phyloP scores from a whole-genome alignment of 352 stramenopile genomes.

The Aphanomyces invadans region DNA sequence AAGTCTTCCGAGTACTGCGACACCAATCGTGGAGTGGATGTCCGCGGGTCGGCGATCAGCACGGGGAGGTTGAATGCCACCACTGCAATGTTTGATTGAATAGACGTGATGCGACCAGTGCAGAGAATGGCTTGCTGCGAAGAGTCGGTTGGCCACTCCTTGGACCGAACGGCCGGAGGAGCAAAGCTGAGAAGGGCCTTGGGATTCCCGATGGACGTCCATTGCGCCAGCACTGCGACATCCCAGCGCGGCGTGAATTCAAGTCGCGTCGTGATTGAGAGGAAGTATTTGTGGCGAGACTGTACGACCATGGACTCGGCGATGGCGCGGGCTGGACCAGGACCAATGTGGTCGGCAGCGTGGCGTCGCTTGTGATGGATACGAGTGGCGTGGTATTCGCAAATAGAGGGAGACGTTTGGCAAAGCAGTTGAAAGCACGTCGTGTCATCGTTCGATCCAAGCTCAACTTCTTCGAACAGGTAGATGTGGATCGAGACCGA shows the following conservation, averaged over 20 bases:
- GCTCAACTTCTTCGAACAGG: conserved; percentile 62
- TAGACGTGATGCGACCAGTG: conserved; percentile 73
- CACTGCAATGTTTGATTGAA: conserved; percentile 38
- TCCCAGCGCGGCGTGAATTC: conserved; percentile 73
- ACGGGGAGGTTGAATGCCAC: conserved; percentile 77
- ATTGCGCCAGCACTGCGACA: conserved; percentile 62
- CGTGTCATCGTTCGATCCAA: conserved; percentile 28
- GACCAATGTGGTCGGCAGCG: conserved; percentile 44
- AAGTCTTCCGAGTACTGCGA: conserved; percentile 78
- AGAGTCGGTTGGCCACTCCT: conserved; percentile 29
- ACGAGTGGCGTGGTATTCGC: conserved; percentile 41
- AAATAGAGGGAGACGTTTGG: conserved; percentile 35
- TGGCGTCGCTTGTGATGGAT: conserved; percentile 51
- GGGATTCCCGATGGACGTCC: conserved; percentile 70
- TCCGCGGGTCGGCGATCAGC: conserved; percentile 29
- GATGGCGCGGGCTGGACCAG: conserved; percentile 45
- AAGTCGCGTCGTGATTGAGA: conserved; percentile 58
- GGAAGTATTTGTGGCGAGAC: conserved; percentile 49
- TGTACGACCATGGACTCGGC: conserved; percentile 51
- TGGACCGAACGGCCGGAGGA: conserved; percentile 48
- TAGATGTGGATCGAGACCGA: conserved; percentile 28
- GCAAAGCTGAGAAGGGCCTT: conserved; percentile 70
- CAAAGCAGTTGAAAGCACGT: conserved; percentile 61
- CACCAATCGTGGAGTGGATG: conserved; percentile 51
- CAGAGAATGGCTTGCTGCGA: conserved; percentile 46